Evolutionary conservation across 306 rosid genomes (phyloP).

Genomic region (Lotus japonicus): DNA sequence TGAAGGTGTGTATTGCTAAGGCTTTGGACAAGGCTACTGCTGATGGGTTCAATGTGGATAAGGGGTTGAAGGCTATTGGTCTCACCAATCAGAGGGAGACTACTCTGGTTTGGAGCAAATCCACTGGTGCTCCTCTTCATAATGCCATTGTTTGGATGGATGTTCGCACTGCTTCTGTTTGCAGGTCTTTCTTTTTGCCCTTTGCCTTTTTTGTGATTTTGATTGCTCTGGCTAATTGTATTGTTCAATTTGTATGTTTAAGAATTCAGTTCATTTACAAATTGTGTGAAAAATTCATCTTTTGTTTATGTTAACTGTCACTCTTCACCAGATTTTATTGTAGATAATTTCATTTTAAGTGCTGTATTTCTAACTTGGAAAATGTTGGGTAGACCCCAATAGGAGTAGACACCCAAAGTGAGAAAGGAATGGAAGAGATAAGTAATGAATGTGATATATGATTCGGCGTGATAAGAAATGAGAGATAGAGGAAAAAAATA

Average conservation of each 20-base stretch:
- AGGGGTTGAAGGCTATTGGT: slow-evolving; percentile 75
- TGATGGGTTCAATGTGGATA: slow-evolving; percentile 65
- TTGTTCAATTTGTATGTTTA: neutral
- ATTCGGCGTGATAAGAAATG: too few species aligned
- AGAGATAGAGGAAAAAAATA: too few species aligned
- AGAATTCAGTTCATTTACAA: neutral
- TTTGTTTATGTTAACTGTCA: neutral
- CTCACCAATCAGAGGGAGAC: slow-evolving; percentile 95
- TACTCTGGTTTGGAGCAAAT: slow-evolving; percentile 86
- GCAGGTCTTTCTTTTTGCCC: slow-evolving; percentile 45
- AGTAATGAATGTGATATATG: too few species aligned
- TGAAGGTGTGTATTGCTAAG: slow-evolving; percentile 57
- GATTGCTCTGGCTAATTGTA: neutral
- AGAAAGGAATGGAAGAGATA: too few species aligned
- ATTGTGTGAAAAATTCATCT: neutral
- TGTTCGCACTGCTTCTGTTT: slow-evolving; percentile 67
- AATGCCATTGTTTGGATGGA: slow-evolving; percentile 98
- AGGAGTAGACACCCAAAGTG: too few species aligned
- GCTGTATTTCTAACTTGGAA: too few species aligned
- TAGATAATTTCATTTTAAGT: neutral
- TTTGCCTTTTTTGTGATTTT: neutral
- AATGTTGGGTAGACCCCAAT: too few species aligned
- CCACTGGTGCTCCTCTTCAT: slow-evolving; percentile 76
- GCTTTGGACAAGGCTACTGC: slow-evolving; percentile 82
- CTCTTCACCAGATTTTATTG: neutral